Conservation (phyloP, 495 filamentous ascomycete species). For the Cryomyces minteri region DNA sequence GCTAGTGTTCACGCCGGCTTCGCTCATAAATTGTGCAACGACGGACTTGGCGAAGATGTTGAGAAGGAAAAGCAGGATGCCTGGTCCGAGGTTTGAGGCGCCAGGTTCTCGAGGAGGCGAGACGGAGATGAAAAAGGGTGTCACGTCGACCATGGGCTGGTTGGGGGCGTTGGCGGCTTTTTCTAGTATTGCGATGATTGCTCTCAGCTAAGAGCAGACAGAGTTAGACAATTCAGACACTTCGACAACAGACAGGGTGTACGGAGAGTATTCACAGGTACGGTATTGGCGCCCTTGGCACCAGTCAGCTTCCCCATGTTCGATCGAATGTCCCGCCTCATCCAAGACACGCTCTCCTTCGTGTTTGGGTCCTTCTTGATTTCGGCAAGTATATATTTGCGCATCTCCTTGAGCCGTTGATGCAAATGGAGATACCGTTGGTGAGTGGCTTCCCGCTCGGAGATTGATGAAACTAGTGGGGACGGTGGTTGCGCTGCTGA, state of each 20-base stretch:
- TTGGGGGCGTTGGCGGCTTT: constrained; percentile 28
- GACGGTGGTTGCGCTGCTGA: background rate
- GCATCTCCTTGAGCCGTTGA: constrained; percentile 50
- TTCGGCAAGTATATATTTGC: constrained; percentile 31
- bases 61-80: constrained; percentile 62
- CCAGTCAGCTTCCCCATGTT: constrained; percentile 56
- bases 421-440: constrained; percentile 52
- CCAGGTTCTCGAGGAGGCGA: constrained; percentile 28
- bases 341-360: constrained; percentile 52
- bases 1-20: constrained; percentile 48
- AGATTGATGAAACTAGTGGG: constrained; percentile 4
- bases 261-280: constrained; percentile 26
- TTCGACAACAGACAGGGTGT: background rate
- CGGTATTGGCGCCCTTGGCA: constrained; percentile 40
- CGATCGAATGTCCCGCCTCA: constrained; percentile 52
- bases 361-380: constrained; percentile 32
- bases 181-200: constrained; percentile 28
- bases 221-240: background rate
- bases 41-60: constrained; percentile 67
- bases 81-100: constrained; percentile 28
- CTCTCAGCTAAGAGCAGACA: background rate
- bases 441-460: constrained; percentile 27
- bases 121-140: constrained; percentile 33
- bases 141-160: constrained; percentile 40
- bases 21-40: constrained; percentile 55